These are phyloP conservation scores for Uronychia binucleata DNA, from an alignment of 73 alveolate species.

Conservation along the genomic window DNA sequence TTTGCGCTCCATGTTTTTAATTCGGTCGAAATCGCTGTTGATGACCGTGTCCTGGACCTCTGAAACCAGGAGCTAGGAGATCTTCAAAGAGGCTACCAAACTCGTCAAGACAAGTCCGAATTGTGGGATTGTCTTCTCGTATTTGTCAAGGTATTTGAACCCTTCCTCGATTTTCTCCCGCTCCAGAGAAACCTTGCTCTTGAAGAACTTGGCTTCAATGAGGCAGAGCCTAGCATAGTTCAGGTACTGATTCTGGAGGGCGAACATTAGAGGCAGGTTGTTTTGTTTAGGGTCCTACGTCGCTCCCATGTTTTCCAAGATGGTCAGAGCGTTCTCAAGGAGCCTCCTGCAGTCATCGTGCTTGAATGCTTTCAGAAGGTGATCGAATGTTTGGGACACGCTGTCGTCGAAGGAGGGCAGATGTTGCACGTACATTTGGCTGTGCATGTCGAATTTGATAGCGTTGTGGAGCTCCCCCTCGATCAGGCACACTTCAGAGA, in stretches of 20 bases:
- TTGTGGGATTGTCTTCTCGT: conserved; percentile 32
- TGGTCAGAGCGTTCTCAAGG: conserved; percentile 28
- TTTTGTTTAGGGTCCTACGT: conserved; percentile 23
- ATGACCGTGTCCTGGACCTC: conserved; percentile 5
- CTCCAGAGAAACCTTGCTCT: background rate
- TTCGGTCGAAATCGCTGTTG: conserved; percentile 6
- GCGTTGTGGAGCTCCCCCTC: conserved; percentile 86
- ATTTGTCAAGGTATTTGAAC: conserved; percentile 35
- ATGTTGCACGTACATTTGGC: conserved; percentile 35
- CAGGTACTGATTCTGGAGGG: conserved; percentile 32
- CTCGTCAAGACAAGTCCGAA: conserved; percentile 22
- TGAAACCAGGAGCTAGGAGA: background rate
- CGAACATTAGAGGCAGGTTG: conserved; percentile 31
- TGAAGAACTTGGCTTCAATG: conserved; percentile 11
- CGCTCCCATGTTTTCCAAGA: conserved; percentile 17
- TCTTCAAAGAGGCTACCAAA: background rate
- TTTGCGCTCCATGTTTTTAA: conserved; percentile 7
- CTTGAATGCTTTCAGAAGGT: conserved; percentile 21
- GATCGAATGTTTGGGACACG: conserved; percentile 31
- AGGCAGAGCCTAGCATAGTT: conserved; percentile 47
- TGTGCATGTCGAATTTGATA: conserved; percentile 61
- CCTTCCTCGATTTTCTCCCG: conserved; percentile 39
- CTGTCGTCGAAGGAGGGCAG: conserved; percentile 36
- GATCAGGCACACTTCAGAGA: conserved; percentile 79
- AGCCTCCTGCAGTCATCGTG: conserved; percentile 42